phyloP scores from a whole-genome alignment of 805 yeast species.

The Saccharomyces cerevisiae region DNA sequence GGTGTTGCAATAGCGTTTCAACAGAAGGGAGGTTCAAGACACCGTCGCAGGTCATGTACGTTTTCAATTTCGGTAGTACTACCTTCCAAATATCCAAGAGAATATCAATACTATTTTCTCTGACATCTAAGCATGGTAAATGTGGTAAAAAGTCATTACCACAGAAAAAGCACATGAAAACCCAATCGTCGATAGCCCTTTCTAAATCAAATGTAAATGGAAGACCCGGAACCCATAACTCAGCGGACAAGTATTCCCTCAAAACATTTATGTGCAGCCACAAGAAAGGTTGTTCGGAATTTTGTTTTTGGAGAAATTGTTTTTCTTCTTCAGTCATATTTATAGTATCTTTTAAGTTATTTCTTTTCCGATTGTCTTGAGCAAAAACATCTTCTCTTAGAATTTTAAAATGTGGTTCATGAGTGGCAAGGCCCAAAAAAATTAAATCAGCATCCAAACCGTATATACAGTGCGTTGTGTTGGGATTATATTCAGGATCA shows the following conservation, averaged over 20 bases:
- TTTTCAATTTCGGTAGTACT: slow-evolving; percentile 53
- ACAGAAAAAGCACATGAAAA: slow-evolving; percentile 94
- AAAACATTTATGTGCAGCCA: slow-evolving; percentile 88
- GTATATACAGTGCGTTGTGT: slow-evolving; percentile 91
- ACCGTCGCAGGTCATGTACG: slow-evolving; percentile 89
- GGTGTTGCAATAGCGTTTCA: slow-evolving; percentile 53
- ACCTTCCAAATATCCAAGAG: slow-evolving; percentile 79
- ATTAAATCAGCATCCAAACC: slow-evolving; percentile 97
- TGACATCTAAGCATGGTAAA: slow-evolving; percentile 85
- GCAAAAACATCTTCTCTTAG: slow-evolving; percentile 96
- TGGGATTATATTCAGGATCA: slow-evolving; percentile 81
- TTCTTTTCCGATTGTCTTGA: slow-evolving; percentile 37
- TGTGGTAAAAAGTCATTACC: slow-evolving; percentile 98
- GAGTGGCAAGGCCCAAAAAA: slow-evolving; percentile 91
- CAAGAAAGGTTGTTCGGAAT: slow-evolving; percentile 67
- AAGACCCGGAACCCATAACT: slow-evolving; percentile 60
- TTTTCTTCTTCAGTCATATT: slow-evolving; percentile 55
- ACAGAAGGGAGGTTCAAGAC: slow-evolving; percentile 66
- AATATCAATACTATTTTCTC: slow-evolving; percentile 86
- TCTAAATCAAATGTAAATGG: slow-evolving; percentile 79
- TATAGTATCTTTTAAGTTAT: slow-evolving; percentile 24
- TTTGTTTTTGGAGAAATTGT: slow-evolving; percentile 29
- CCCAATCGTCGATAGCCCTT: slow-evolving; percentile 97
- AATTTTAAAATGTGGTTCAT: slow-evolving; percentile 92
- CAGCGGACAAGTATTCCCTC: slow-evolving; percentile 81